Conservation (phyloP, 495 filamentous ascomycete species). For the Tuber calosporum region DNA sequence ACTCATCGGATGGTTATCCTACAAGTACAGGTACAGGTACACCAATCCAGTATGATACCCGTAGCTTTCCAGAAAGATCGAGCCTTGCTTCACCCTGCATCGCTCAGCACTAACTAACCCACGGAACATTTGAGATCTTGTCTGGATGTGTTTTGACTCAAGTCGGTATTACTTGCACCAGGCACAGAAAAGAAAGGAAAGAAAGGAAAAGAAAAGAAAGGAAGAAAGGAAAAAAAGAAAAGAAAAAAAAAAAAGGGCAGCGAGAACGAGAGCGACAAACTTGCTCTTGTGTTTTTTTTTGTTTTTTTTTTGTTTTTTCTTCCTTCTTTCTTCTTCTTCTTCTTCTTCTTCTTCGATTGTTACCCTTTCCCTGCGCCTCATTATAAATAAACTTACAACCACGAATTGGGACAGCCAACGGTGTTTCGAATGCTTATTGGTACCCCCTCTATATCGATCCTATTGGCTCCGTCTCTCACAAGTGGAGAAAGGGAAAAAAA, state of each 20-base stretch:
- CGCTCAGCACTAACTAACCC: background rate
- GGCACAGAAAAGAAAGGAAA: no score
- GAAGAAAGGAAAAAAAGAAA: no score
- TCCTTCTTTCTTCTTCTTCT: no score
- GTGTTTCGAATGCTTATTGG: background rate
- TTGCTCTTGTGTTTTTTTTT: no score
- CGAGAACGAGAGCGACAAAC: background rate
- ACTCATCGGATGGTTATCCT: background rate
- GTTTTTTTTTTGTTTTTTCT: no score
- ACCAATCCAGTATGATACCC: background rate
- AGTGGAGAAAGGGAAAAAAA: no score
- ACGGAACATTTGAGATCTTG: background rate
- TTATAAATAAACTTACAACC: background rate
- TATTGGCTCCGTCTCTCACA: background rate
- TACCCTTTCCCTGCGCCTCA: slow-evolving; percentile 5
- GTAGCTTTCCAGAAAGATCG: background rate
- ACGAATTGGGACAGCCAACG: background rate
- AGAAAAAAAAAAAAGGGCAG: no score
- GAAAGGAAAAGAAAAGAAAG: no score
- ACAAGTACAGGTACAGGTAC: background rate
- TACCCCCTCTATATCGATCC: background rate
- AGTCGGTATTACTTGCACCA: background rate
- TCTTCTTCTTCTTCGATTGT: background rate
- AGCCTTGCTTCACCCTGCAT: background rate
- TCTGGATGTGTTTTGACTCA: background rate